phyloP scores from a whole-genome alignment of 2,329 filamentous ascomycete species.

The Gaeumannomyces sp. region DNA sequence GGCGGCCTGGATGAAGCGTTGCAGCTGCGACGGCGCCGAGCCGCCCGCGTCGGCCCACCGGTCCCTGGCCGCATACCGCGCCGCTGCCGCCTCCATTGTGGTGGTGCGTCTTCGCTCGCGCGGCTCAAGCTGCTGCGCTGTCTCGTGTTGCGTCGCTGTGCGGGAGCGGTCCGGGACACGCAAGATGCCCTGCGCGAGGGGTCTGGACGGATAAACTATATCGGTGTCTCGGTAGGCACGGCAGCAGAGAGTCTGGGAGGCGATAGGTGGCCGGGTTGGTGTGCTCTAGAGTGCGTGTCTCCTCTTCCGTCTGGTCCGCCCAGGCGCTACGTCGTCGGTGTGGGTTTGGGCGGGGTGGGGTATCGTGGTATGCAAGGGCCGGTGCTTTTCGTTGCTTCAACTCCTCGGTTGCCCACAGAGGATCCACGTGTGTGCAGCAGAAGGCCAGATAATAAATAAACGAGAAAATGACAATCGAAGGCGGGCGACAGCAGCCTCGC shows the following conservation, averaged over 20 bases:
- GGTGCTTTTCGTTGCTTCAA: neutral
- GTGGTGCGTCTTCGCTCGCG: slow-evolving; percentile 1
- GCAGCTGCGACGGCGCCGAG: slow-evolving; percentile 76
- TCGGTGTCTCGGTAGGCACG: neutral
- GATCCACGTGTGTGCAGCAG: neutral
- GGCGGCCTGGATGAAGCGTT: slow-evolving; percentile 92
- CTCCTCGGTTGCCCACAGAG: neutral
- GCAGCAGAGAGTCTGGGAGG: neutral
- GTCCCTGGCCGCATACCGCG: slow-evolving; percentile 90
- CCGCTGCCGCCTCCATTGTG: slow-evolving; percentile 87
- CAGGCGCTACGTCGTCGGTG: neutral
- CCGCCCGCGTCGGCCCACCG: slow-evolving; percentile 80
- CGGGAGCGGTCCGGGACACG: neutral
- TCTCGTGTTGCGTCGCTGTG: neutral
- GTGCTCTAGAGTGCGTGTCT: neutral
- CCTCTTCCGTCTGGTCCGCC: neutral
- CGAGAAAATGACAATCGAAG: neutral
- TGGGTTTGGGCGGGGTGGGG: neutral
- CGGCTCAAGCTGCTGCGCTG: neutral
- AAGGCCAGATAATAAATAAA: neutral
- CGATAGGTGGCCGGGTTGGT: neutral
- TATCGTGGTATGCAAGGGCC: neutral
- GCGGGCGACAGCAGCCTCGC: neutral
- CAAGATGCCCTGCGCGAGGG: neutral
- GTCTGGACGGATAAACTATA: neutral